Evolutionary conservation across 129 eudicot genomes (phyloP).

Genomic region (Ambrosia artemisiifolia): DNA sequence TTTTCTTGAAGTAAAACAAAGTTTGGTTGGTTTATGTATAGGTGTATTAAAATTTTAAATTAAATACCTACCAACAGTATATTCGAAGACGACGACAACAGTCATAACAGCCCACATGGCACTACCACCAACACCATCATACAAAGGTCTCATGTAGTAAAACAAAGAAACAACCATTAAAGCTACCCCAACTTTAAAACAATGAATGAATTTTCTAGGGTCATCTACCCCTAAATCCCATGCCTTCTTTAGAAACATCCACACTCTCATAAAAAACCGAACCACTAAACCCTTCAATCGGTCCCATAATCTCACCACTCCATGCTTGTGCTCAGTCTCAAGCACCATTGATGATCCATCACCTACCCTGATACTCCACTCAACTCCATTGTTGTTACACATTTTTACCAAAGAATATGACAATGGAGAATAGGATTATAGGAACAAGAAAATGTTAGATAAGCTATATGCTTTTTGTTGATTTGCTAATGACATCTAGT

Average conservation of each 20-base stretch:
- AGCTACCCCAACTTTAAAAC: conserved; percentile 61
- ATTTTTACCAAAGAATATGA: conserved; percentile 17
- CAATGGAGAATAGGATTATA: not conserved
- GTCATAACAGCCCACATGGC: conserved; percentile 83
- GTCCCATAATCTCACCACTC: conserved; percentile 25
- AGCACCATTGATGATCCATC: conserved; percentile 42
- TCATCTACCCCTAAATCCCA: conserved; percentile 64
- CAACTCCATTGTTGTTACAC: conserved; percentile 42
- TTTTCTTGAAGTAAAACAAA: not conserved
- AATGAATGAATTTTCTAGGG: conserved; percentile 57
- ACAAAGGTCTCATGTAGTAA: conserved; percentile 70
- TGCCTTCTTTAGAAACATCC: conserved; percentile 41
- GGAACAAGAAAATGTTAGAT: conserved; percentile 25
- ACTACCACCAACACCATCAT: conserved; percentile 62
- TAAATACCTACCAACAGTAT: conserved; percentile 53
- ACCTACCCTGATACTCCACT: conserved; percentile 53
- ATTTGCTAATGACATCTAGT: conserved; percentile 11
- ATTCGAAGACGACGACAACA: conserved; percentile 67
- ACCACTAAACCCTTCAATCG: conserved; percentile 32
- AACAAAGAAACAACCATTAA: conserved; percentile 56
- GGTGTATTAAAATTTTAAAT: not conserved
- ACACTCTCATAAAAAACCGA: conserved; percentile 16
- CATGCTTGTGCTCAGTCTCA: conserved; percentile 29
- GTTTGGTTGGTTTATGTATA: not conserved
- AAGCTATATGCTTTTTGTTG: conserved; percentile 15